Percentiles rank a stretch among this genome's conserved stretches.
phyloP scores from a whole-genome alignment of 345 rosid genomes.

The Euclidium syriacum region DNA sequence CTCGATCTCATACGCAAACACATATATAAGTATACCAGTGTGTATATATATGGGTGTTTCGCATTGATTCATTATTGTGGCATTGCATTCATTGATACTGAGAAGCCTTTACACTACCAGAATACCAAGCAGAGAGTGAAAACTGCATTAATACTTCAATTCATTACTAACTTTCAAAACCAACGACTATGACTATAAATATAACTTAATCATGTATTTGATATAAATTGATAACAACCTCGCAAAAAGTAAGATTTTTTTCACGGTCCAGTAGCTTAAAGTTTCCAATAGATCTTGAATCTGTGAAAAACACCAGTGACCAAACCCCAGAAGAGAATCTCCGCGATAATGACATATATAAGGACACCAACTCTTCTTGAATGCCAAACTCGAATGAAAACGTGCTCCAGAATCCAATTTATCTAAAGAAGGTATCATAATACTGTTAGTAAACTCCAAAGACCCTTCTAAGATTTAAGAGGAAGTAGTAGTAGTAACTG shows the following conservation, averaged over 20 bases:
- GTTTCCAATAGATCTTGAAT: slow-evolving; percentile 69
- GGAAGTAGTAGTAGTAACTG: background rate
- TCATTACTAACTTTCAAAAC: too few relatives aligned
- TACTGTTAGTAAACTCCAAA: background rate
- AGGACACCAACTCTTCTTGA: slow-evolving; percentile 56
- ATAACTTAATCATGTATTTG: background rate
- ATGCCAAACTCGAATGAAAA: slow-evolving; percentile 58
- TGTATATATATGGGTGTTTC: too few relatives aligned
- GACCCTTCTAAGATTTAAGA: background rate
- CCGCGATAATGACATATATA: slow-evolving; percentile 66
- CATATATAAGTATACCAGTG: too few relatives aligned
- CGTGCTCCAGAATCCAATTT: slow-evolving; percentile 62
- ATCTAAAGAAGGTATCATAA: slow-evolving; percentile 25
- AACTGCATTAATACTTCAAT: too few relatives aligned
- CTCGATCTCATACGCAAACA: too few relatives aligned
- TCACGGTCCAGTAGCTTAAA: slow-evolving; percentile 25
- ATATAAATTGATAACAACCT: background rate
- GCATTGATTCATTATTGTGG: too few relatives aligned
- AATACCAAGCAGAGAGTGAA: too few relatives aligned
- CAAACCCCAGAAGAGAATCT: slow-evolving; percentile 70
- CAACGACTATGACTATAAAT: background rate
- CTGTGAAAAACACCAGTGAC: slow-evolving; percentile 54
- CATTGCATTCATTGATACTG: too few relatives aligned
- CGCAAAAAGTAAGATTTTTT: background rate
- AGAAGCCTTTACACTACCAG: too few relatives aligned